A percentile compares a stretch with the other conserved stretches of the same genome.
These are phyloP conservation scores for Dalechampia spathulata DNA, from an alignment of 441 rosid species.

Conservation along the genomic window DNA sequence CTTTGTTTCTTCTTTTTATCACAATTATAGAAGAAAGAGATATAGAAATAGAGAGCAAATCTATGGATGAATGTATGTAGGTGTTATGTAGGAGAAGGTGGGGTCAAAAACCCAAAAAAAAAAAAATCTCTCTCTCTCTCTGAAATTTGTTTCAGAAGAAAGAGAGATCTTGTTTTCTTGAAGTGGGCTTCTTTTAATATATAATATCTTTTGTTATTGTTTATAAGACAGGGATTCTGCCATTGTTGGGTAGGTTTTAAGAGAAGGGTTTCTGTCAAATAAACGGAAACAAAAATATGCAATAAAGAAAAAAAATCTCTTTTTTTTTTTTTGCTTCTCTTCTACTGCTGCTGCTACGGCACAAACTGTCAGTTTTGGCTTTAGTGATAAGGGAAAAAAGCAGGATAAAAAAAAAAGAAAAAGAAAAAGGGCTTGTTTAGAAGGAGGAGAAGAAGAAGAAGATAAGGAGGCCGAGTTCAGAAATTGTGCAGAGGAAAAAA, in stretches of 20 bases:
- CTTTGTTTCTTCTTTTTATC: neutral
- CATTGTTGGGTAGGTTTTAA: conserved; percentile 5
- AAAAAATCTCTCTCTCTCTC: too few species aligned
- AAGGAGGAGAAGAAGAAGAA: conserved; percentile 27
- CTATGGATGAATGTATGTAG: conserved; percentile 24
- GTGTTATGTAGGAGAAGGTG: conserved; percentile 25
- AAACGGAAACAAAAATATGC: neutral
- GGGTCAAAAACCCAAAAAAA: conserved; percentile 35
- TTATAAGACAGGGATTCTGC: conserved; percentile 14
- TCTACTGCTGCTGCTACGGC: neutral
- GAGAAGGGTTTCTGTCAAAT: too few species aligned
- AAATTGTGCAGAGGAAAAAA: neutral
- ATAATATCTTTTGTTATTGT: neutral
- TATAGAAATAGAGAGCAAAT: conserved; percentile 8
- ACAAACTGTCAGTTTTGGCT: conserved; percentile 37
- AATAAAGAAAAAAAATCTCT: neutral
- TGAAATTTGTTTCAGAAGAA: conserved; percentile 30
- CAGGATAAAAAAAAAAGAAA: neutral
- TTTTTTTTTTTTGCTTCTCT: neutral
- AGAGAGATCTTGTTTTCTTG: conserved; percentile 23
- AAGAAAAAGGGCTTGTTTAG: conserved; percentile 5
- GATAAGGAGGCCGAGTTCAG: too few species aligned
- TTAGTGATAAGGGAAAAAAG: conserved; percentile 15
- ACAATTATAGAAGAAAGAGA: conserved; percentile 14
- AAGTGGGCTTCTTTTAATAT: neutral